Evolutionary conservation across 805 yeast species (phyloP).

Genomic region (Grigorovia transvaalensis): DNA sequence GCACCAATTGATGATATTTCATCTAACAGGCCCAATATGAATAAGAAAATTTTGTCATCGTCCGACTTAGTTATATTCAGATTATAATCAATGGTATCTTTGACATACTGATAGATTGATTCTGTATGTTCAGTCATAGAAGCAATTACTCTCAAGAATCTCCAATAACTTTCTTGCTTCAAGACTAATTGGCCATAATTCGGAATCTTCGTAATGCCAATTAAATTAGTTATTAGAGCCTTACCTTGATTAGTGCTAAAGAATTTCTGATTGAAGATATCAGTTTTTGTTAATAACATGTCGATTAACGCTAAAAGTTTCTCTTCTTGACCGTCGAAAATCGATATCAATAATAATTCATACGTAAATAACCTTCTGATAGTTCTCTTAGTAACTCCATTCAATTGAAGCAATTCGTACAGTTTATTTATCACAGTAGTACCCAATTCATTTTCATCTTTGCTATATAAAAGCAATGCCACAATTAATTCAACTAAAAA

Average conservation of each 20-base stretch:
- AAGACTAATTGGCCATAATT: slow-evolving; percentile 31
- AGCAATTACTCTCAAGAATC: slow-evolving; percentile 38
- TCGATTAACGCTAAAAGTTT: slow-evolving; percentile 18
- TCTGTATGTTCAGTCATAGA: slow-evolving; percentile 34
- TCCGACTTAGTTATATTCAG: slow-evolving; percentile 23
- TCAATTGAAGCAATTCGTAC: slow-evolving; percentile 8
- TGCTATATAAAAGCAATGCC: slow-evolving; percentile 21
- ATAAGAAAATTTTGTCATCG: slow-evolving; percentile 45
- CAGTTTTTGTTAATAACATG: slow-evolving; percentile 25
- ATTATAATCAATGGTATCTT: slow-evolving; percentile 27
- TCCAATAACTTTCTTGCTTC: slow-evolving; percentile 48
- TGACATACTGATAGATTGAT: slow-evolving; percentile 39
- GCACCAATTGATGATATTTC: slow-evolving; percentile 78
- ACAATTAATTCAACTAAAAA: slow-evolving; percentile 38
- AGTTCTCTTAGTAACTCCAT: slow-evolving; percentile 18
- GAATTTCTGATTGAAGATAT: slow-evolving; percentile 24
- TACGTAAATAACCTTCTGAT: slow-evolving; percentile 31
- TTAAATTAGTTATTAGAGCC: slow-evolving; percentile 35
- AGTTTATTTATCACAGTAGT: slow-evolving; percentile 15
- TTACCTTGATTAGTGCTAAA: slow-evolving; percentile 36
- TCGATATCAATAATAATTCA: slow-evolving; percentile 24
- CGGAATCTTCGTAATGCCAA: slow-evolving; percentile 24
- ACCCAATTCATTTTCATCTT: slow-evolving; percentile 26
- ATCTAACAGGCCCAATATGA: slow-evolving; percentile 59
- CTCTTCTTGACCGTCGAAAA: slow-evolving; percentile 15